phyloP scores from a whole-genome alignment of 2,329 filamentous ascomycete genomes.

The Cordyceps javanica region DNA sequence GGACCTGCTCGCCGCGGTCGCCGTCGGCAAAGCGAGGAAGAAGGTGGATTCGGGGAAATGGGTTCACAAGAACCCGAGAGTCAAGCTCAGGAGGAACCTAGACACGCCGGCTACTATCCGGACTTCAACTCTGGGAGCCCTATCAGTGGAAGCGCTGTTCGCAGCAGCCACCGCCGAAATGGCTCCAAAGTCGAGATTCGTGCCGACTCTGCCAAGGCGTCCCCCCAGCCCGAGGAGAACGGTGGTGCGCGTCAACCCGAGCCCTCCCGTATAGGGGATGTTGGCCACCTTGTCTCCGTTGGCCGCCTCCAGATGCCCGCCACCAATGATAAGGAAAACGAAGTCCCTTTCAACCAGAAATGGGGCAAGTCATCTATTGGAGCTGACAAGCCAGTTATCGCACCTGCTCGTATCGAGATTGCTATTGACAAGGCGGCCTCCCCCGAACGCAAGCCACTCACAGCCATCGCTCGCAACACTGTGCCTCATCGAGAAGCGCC shows the following conservation, averaged over 20 bases:
- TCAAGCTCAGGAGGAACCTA: constrained; percentile 35
- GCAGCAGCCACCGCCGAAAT: constrained; percentile 36
- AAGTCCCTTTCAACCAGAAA: constrained; percentile 64
- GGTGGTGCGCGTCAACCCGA: constrained; percentile 12
- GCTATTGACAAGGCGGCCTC: constrained; percentile 34
- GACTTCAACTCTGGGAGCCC: constrained; percentile 56
- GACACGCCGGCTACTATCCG: constrained; percentile 14
- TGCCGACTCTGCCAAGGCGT: constrained; percentile 26
- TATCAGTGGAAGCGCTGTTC: constrained; percentile 41
- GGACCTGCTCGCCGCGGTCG: constrained; percentile 73
- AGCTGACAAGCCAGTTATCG: constrained; percentile 49
- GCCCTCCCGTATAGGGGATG: constrained; percentile 11
- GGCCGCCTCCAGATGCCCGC: constrained; percentile 52
- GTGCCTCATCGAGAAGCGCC: constrained; percentile 75
- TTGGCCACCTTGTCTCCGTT: constrained; percentile 16
- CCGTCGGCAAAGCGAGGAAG: constrained; percentile 61
- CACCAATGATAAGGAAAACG: constrained; percentile 77
- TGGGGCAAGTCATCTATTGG: constrained; percentile 50
- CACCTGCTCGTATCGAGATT: constrained; percentile 42
- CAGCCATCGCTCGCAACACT: constrained; percentile 46
- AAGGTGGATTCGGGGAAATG: constrained; percentile 27
- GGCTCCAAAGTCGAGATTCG: constrained; percentile 32
- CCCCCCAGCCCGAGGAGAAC: constrained; percentile 17
- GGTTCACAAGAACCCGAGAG: constrained; percentile 25
- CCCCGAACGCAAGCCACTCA: constrained; percentile 51